Conservation (phyloP, 1,139 yeast species). For the Protomyces inundatus region DNA sequence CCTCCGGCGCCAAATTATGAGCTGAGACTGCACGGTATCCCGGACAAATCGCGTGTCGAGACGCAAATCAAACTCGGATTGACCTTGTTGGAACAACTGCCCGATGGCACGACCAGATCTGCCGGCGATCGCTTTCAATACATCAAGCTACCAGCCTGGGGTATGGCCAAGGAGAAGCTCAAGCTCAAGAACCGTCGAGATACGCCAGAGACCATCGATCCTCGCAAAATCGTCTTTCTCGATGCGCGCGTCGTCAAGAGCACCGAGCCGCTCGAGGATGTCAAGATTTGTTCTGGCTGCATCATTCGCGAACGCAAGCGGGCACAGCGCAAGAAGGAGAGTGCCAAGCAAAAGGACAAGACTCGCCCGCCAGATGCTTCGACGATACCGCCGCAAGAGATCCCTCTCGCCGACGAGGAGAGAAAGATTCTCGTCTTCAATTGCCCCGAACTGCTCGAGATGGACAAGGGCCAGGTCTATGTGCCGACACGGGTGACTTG, state of each 20-base stretch:
- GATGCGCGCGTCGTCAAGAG: constrained; percentile 44
- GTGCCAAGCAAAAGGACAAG: constrained; percentile 5
- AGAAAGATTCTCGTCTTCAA: constrained; percentile 85
- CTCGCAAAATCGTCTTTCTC: constrained; percentile 37
- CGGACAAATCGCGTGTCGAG: constrained; percentile 81
- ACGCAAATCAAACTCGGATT: constrained; percentile 81
- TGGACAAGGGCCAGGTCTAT: constrained; percentile 61
- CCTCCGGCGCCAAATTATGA: constrained; percentile 40
- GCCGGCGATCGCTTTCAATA: constrained; percentile 36
- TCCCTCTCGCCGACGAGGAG: constrained; percentile 63
- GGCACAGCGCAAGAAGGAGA: constrained; percentile 64
- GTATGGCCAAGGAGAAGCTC: constrained; percentile 79
- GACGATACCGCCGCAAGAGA: constrained; percentile 58
- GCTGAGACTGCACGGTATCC: constrained; percentile 57
- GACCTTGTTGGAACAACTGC: constrained; percentile 57
- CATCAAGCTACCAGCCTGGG: constrained; percentile 75
- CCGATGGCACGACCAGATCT: constrained; percentile 41
- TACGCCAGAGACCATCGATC: constrained; percentile 45
- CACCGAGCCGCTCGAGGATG: constrained; percentile 45
- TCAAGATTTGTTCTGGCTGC: constrained; percentile 81
- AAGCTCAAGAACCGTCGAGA: constrained; percentile 36
- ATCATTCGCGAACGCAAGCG: constrained; percentile 87
- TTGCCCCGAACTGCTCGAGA: constrained; percentile 76
- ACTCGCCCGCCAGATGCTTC: constrained; percentile 31
- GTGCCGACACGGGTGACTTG: constrained; percentile 85